phyloP scores from a whole-genome alignment of 176 grass and related monocot genomes.

The Puccinellia tenuiflora region DNA sequence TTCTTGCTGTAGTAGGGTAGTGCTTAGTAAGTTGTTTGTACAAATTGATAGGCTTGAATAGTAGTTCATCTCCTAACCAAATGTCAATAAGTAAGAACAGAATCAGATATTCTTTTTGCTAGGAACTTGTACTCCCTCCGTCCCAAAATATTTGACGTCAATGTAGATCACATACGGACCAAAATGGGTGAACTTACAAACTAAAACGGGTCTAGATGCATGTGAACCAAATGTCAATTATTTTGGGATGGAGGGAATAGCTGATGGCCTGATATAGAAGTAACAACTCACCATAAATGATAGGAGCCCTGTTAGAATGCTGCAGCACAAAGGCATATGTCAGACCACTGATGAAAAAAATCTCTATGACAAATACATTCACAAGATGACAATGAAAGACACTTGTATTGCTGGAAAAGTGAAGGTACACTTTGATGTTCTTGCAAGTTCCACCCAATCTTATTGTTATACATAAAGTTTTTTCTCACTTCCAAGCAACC shows the following conservation, averaged over 20 bases:
- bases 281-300: constrained; percentile 92
- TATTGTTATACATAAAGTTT: not conserved
- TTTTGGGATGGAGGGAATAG: no score
- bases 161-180: no score
- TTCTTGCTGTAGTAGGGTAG: not conserved
- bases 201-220: no score
- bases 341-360: constrained; percentile 5
- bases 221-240: no score
- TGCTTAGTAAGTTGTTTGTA: not conserved
- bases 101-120: not conserved
- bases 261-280: not conserved
- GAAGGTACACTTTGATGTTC: not conserved
- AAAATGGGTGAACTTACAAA: no score
- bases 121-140: no score
- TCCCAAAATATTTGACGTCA: no score
- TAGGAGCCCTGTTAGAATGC: constrained; percentile 91
- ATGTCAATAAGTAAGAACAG: not conserved
- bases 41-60: not conserved
- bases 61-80: not conserved
- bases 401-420: not conserved
- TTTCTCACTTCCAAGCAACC: not conserved
- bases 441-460: not conserved
- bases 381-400: not conserved
- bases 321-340: constrained; percentile 49
- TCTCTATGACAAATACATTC: not conserved